Percentiles rank a stretch among this genome's conserved stretches.
Evolutionary conservation across 768 basidiomycete species (phyloP).

Genomic region (Termitomyces bulborhizus): DNA sequence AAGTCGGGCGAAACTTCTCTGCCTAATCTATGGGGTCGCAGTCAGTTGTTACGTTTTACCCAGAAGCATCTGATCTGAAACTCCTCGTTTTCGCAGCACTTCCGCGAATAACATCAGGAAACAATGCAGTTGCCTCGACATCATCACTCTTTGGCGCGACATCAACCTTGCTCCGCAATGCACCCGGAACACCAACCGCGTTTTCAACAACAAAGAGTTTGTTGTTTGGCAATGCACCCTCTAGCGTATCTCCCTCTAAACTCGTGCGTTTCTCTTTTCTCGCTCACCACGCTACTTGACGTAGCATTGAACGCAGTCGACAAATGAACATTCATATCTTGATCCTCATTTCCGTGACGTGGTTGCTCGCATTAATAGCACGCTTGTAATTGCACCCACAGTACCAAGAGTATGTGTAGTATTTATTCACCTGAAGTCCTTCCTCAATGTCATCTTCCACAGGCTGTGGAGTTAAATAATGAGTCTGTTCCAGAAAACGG

Average conservation of each 20-base stretch:
- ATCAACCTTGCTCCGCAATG: conserved; percentile 10
- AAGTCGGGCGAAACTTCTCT: neutral
- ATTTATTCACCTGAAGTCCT: neutral
- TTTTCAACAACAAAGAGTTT: conserved; percentile 33
- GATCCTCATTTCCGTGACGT: conserved; percentile 42
- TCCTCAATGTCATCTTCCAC: neutral
- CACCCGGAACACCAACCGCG: conserved; percentile 7
- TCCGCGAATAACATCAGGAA: neutral
- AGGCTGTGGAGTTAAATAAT: conserved; percentile 1
- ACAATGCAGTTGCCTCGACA: conserved; percentile 6
- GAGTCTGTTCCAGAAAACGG: conserved; percentile 9
- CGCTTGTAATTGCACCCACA: conserved; percentile 53
- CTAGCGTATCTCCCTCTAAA: conserved; percentile 9
- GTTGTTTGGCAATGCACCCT: conserved; percentile 35
- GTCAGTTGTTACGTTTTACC: conserved; percentile 13
- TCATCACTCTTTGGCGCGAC: conserved; percentile 27
- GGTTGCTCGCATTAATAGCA: conserved; percentile 60
- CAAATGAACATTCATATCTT: conserved; percentile 5
- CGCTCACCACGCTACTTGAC: neutral
- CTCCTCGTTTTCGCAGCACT: neutral
- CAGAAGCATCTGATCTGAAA: conserved; percentile 5
- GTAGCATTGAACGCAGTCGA: neutral
- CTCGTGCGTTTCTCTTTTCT: conserved; percentile 4
- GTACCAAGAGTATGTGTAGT: conserved; percentile 33
- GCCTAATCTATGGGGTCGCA: conserved; percentile 23